phyloP scores from a whole-genome alignment of 192 early-diverging fungal species.

The Diversispora epigaea region DNA sequence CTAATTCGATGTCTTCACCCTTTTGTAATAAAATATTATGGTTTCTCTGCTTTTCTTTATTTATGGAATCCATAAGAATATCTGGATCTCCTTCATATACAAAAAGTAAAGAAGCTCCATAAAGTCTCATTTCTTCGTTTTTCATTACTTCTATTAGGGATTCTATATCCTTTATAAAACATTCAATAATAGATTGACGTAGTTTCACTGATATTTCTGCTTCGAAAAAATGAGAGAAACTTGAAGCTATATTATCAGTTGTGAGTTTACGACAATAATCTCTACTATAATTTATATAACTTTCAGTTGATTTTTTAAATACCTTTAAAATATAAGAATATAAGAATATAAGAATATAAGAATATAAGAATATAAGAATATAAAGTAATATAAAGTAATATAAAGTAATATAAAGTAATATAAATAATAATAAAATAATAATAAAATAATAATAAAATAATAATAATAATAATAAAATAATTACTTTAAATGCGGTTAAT shows the following conservation, averaged over 20 bases:
- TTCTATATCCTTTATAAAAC: conserved; percentile 59
- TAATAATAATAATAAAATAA: not conserved
- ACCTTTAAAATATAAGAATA: conserved; percentile 42
- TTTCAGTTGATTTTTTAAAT: conserved; percentile 44
- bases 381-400: not conserved
- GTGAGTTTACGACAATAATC: conserved; percentile 57
- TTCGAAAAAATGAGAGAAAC: conserved; percentile 66
- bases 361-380: conserved; percentile 11
- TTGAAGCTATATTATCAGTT: conserved; percentile 52
- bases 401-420: too few relatives aligned
- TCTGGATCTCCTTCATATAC: conserved; percentile 73
- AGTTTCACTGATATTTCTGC: conserved; percentile 48
- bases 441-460: not conserved
- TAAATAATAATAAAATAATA: conserved; percentile 24
- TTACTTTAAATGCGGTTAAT: conserved; percentile 73
- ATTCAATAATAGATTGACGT: conserved; percentile 55
- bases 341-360: conserved; percentile 1
- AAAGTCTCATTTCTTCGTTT: conserved; percentile 61
- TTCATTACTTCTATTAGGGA: conserved; percentile 60
- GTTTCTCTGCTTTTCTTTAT: conserved; percentile 29
- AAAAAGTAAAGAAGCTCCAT: conserved; percentile 72
- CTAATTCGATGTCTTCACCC: conserved; percentile 22
- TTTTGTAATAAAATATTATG: too few relatives aligned
- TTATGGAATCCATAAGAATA: conserved; percentile 49
- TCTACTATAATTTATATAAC: conserved; percentile 48